A percentile compares a stretch with the other conserved stretches of the same genome.
Conservation (phyloP, 2,329 filamentous ascomycete species). For the Pestalotiopsis sp. region DNA sequence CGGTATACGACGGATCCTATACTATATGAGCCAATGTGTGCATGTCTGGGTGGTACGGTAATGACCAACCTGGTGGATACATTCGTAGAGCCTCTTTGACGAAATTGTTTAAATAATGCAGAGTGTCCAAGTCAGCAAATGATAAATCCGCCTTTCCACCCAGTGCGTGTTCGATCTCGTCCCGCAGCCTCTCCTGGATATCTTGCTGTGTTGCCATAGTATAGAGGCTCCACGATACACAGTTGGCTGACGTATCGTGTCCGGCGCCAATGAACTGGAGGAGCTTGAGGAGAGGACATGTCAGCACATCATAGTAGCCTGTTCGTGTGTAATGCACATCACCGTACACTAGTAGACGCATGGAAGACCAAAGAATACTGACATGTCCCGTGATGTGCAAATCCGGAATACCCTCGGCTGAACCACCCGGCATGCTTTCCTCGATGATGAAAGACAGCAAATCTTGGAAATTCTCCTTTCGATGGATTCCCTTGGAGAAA, state of each 20-base stretch:
- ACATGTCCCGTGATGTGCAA: slow-evolving; percentile 29
- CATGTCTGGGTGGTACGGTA: background rate
- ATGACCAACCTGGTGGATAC: slow-evolving; percentile 28
- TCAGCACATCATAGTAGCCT: background rate
- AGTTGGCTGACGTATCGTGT: slow-evolving; percentile 39
- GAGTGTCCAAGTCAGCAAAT: slow-evolving; percentile 26
- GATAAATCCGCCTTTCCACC: background rate
- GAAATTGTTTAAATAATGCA: slow-evolving; percentile 39
- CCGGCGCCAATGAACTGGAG: slow-evolving; percentile 40
- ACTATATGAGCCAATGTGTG: slow-evolving; percentile 12
- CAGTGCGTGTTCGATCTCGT: slow-evolving; percentile 30
- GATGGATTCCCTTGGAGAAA: background rate
- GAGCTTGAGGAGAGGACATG: slow-evolving; percentile 14
- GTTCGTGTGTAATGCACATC: background rate
- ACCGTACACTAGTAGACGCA: background rate
- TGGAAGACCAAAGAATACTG: background rate
- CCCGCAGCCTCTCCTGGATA: slow-evolving; percentile 34
- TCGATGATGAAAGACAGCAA: slow-evolving; percentile 18
- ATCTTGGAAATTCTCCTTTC: slow-evolving; percentile 13
- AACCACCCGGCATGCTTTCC: slow-evolving; percentile 20
- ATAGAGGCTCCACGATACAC: slow-evolving; percentile 37
- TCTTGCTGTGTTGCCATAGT: slow-evolving; percentile 31
- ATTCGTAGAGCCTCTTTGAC: slow-evolving; percentile 40
- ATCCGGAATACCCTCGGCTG: slow-evolving; percentile 26
- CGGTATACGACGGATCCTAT: slow-evolving; percentile 31